These are phyloP conservation scores for Podochytrium sp. DNA, from an alignment of 192 early-diverging fungal species.

Conservation along the genomic window DNA sequence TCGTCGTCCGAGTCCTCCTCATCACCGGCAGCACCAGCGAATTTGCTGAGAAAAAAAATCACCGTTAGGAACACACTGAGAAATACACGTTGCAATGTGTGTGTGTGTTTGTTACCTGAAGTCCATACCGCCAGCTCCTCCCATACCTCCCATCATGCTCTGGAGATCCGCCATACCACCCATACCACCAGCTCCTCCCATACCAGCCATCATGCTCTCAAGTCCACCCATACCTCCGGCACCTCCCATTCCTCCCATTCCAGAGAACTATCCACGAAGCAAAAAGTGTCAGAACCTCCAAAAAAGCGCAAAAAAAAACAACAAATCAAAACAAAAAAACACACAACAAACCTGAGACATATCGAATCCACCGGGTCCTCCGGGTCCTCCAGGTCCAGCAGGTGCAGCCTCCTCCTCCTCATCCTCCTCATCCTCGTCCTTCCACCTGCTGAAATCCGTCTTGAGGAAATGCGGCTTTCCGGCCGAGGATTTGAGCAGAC, in stretches of 20 bases:
- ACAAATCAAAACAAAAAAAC: slow-evolving; percentile 3
- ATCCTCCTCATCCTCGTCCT: slow-evolving; percentile 93
- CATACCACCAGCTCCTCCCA: slow-evolving; percentile 66
- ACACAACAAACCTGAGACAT: slow-evolving; percentile 56
- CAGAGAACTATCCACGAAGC: slow-evolving; percentile 63
- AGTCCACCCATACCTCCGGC: slow-evolving; percentile 49
- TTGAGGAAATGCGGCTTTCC: slow-evolving; percentile 78
- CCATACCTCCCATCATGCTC: slow-evolving; percentile 7
- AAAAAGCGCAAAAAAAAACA: no score
- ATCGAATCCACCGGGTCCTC: slow-evolving; percentile 61
- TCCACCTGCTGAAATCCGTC: slow-evolving; percentile 90
- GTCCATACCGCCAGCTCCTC: slow-evolving; percentile 50
- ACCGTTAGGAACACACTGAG: neutral
- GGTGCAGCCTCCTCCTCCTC: slow-evolving; percentile 56
- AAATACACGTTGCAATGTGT: no score
- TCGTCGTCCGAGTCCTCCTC: slow-evolving; percentile 41
- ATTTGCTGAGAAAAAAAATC: neutral
- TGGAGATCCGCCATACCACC: slow-evolving; percentile 37
- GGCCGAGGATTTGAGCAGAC: slow-evolving; percentile 68
- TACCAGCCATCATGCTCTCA: slow-evolving; percentile 67
- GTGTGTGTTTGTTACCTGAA: no score
- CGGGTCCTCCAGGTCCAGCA: slow-evolving; percentile 14
- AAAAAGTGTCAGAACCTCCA: no score
- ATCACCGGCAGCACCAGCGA: neutral
- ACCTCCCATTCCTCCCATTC: slow-evolving; percentile 59